Percentiles rank a stretch among this genome's conserved stretches.
Evolutionary conservation across 306 rosid species (phyloP).

Genomic region (Pueraria montana): DNA sequence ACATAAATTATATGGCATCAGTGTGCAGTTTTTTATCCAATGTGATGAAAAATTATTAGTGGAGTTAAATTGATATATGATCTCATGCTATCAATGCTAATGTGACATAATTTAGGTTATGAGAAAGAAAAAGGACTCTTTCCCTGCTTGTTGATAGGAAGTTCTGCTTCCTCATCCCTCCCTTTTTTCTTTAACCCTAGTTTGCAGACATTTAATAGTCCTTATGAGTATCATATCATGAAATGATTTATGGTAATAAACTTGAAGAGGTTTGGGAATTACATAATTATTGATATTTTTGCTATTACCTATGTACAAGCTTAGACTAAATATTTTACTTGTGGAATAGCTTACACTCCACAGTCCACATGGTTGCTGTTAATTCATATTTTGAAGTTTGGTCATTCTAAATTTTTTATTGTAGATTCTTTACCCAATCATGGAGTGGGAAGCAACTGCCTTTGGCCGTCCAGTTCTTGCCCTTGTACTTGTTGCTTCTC

Average conservation of each 20-base stretch:
- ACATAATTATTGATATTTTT: conserved; percentile 2
- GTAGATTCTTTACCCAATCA: conserved; percentile 83
- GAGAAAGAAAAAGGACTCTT: conserved; percentile 3
- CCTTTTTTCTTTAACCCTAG: background rate
- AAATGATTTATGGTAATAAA: conserved; percentile 17
- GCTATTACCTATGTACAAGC: conserved; percentile 4
- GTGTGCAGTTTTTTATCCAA: background rate
- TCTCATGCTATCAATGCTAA: conserved; percentile 14
- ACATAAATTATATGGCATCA: conserved; percentile 14
- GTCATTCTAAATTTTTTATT: conserved; percentile 25
- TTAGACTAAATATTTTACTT: conserved; percentile 31
- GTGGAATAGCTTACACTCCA: conserved; percentile 14
- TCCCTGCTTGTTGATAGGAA: conserved; percentile 23
- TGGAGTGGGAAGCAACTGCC: conserved; percentile 99
- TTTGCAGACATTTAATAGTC: conserved; percentile 15
- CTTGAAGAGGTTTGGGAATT: conserved; percentile 24
- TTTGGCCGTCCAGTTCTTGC: conserved; percentile 98
- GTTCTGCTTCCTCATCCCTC: conserved; percentile 12
- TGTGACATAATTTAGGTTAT: conserved; percentile 12
- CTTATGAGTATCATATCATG: background rate
- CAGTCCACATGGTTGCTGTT: conserved; percentile 17
- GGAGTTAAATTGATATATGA: conserved; percentile 25
- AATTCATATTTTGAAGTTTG: conserved; percentile 39
- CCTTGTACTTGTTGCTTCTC: conserved; percentile 83
- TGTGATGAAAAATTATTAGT: conserved; percentile 13